phyloP scores from a whole-genome alignment of 176 grass and related monocot species.

The Pontederia paniculata region DNA sequence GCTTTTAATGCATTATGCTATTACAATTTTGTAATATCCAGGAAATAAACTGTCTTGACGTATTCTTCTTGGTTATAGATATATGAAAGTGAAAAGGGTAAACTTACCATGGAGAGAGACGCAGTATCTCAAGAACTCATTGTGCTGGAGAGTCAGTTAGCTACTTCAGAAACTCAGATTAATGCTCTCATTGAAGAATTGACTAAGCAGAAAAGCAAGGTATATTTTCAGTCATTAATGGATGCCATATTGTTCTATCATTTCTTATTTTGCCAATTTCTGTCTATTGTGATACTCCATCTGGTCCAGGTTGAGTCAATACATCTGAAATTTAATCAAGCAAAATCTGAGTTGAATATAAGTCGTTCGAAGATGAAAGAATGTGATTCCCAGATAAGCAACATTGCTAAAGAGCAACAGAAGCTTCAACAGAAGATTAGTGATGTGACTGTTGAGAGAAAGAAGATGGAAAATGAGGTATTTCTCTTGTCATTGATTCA shows the following conservation, averaged over 20 bases:
- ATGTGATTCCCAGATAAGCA: slow-evolving; percentile 77
- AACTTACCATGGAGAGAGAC: slow-evolving; percentile 94
- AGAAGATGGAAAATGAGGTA: slow-evolving; percentile 98
- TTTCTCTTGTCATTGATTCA: slow-evolving; percentile 10
- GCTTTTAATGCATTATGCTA: too few relatives aligned
- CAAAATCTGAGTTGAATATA: slow-evolving; percentile 55
- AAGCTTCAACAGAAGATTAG: slow-evolving; percentile 69
- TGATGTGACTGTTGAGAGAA: slow-evolving; percentile 70
- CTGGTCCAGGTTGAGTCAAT: slow-evolving; percentile 42
- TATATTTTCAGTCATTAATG: slow-evolving; percentile 3
- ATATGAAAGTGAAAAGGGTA: slow-evolving; percentile 76
- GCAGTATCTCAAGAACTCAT: slow-evolving; percentile 68
- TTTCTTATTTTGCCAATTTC: slow-evolving; percentile 10
- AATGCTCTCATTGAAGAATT: slow-evolving; percentile 47
- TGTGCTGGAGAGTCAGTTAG: slow-evolving; percentile 58
- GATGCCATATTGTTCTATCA: slow-evolving; percentile 6
- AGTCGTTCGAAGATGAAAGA: slow-evolving; percentile 77
- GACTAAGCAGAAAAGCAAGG: slow-evolving; percentile 50
- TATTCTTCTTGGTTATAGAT: not conserved
- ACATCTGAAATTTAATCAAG: slow-evolving; percentile 68
- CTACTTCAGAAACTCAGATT: slow-evolving; percentile 67
- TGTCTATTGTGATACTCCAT: slow-evolving; percentile 1
- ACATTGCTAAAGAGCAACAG: slow-evolving; percentile 52
- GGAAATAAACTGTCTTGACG: too few relatives aligned
- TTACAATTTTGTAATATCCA: too few relatives aligned